Percentiles rank a stretch among this genome's conserved stretches.
phyloP scores from a whole-genome alignment of 768 basidiomycete species.

The Nidularia sp. region DNA sequence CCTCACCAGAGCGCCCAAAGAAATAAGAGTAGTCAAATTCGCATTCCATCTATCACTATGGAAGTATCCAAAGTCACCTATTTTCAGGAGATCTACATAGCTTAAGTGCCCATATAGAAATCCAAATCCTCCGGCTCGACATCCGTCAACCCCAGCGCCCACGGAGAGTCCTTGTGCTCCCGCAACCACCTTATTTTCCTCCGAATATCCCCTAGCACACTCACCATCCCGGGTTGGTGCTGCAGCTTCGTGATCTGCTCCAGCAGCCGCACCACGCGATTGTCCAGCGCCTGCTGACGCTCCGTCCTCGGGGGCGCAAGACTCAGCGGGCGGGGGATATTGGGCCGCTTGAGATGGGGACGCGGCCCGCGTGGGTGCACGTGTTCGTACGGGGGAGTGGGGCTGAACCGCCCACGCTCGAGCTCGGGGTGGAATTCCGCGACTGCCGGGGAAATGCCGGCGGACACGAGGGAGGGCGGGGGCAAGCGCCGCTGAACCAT shows the following conservation, averaged over 20 bases:
- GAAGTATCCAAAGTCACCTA: too few relatives aligned
- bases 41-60: too few relatives aligned
- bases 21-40: too few relatives aligned
- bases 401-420: too few relatives aligned
- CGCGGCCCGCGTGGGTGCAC: not conserved
- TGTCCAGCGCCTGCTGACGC: conserved; percentile 9
- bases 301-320: conserved; percentile 1
- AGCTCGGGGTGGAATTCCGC: too few relatives aligned
- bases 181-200: conserved; percentile 17
- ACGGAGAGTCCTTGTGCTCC: conserved; percentile 12
- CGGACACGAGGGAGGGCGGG: not conserved
- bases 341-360: not conserved
- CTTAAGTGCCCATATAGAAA: too few relatives aligned
- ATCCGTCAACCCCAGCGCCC: conserved; percentile 16
- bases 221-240: conserved; percentile 2
- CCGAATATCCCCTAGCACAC: conserved; percentile 15
- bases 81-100: too few relatives aligned
- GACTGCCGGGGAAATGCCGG: too few relatives aligned
- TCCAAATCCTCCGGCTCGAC: conserved; percentile 4
- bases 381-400: too few relatives aligned
- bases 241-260: conserved; percentile 11
- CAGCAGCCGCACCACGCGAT: conserved; percentile 10
- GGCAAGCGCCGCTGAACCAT: conserved; percentile 12
- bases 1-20: too few relatives aligned
- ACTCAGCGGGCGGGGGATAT: not conserved